Base-by-base conservation (phyloP, 805 yeast species). In the Pichia paraexigua region DNA sequence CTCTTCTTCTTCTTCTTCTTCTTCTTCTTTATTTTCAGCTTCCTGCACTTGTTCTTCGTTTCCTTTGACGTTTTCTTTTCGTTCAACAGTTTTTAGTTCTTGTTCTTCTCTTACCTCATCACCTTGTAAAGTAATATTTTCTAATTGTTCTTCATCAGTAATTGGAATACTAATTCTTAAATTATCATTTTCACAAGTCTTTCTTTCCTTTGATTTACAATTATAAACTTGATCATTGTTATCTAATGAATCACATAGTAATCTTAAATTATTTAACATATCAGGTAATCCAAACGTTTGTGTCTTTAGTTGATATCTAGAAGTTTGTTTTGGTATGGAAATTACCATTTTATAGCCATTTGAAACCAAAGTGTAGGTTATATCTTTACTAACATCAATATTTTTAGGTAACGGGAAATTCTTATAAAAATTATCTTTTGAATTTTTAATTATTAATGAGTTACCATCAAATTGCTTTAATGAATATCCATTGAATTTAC, bases 371-470 rank as follows among this genome's bases (percentile, higher is more conserved):
- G 50, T 49, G 24, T 59, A 53, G 8, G 49, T 49, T 3, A 64
- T 49, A 4, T 58, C 54, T 2, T 51, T 24, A 8, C 52, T 44
- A 1, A 54, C 13, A 45, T 62, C 60, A 6, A 57, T 57, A 49
- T 65, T 63, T 1, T 43, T 40, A 3, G 70, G 70, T 18, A 66
- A 46, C 5, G 53, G 51, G 43, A 56, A 48, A n/a, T 49, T 37
- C n/a, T 58, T 56, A 22, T 45, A 55, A 41, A 52, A 65, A 18
- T 54, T 46, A 43, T 66, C 70, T 12, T 20, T 45, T 2, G 46
- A 41, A 2, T 66, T 63, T 28, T 54, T 56, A 28, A 66, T 56
- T 5, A 52, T 18, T 13, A 66, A 49, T 24, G 52, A 44, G 8
- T 53, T 47, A 0, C 51, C 56, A 9, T 53, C 56, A 9, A 52